Conservation (phyloP, 345 rosid genomes). For the Citropsis articulata region DNA sequence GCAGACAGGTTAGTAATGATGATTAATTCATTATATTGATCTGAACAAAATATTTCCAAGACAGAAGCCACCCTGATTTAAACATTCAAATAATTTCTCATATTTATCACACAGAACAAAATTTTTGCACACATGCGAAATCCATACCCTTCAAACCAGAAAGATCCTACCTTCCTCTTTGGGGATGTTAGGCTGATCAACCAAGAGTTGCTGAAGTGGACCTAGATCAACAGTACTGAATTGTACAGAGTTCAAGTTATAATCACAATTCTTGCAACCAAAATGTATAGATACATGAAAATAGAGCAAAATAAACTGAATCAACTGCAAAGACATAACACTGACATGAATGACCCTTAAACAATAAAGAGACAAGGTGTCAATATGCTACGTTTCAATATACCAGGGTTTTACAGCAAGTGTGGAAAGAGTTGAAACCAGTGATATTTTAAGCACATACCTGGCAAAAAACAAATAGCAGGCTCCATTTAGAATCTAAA, state of each 20-base stretch:
- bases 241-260: conserved; percentile 5
- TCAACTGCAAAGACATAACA: not conserved
- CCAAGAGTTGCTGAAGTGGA: conserved; percentile 59
- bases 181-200: conserved; percentile 80
- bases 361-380: not conserved
- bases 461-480: conserved; percentile 26
- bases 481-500: not conserved
- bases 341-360: not conserved
- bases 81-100: not conserved
- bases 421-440: conserved; percentile 65
- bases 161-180: conserved; percentile 60
- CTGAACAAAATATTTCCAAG: not conserved
- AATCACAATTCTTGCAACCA: not conserved
- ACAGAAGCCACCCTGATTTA: not conserved
- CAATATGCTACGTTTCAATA: not conserved
- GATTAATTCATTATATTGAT: not conserved
- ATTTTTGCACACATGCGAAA: not conserved
- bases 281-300: conserved; percentile 2
- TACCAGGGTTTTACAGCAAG: conserved; percentile 66
- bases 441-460: conserved; percentile 61
- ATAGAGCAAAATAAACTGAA: not conserved
- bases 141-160: not conserved
- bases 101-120: not conserved
- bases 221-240: conserved; percentile 61
- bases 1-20: too few relatives aligned